These are phyloP conservation scores for Glycine soja DNA, from an alignment of 306 rosid genomes.

Conservation along the genomic window DNA sequence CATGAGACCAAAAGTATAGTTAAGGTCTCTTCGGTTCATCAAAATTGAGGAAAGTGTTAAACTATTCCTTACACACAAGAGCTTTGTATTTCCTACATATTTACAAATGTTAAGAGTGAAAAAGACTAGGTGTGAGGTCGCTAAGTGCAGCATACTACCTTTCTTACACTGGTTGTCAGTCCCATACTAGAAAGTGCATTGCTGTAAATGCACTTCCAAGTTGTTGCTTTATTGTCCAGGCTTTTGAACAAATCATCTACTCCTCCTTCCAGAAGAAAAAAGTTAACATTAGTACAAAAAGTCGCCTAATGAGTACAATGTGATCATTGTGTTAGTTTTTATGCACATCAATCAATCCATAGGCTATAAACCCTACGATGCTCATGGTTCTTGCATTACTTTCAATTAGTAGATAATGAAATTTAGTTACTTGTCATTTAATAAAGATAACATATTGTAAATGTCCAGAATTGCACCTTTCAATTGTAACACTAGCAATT, in stretches of 20 bases:
- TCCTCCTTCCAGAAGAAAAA: slow-evolving; percentile 54
- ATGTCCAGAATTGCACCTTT: slow-evolving; percentile 60
- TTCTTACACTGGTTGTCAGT: slow-evolving; percentile 86
- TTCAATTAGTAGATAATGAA: background rate
- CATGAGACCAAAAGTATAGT: no score
- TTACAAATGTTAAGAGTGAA: no score
- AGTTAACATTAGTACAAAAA: slow-evolving; percentile 19
- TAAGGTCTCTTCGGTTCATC: no score
- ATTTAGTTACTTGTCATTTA: background rate
- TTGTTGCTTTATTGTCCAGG: slow-evolving; percentile 55
- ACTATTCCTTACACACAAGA: no score
- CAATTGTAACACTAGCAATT: slow-evolving; percentile 61
- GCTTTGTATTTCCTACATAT: no score
- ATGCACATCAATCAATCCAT: slow-evolving; percentile 15
- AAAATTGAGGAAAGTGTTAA: no score
- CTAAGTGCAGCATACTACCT: slow-evolving; percentile 58
- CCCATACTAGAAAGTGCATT: slow-evolving; percentile 74
- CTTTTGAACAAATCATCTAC: slow-evolving; percentile 49
- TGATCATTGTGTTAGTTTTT: slow-evolving; percentile 14
- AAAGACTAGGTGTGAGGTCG: background rate
- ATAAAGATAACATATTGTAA: slow-evolving; percentile 11
- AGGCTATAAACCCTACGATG: background rate
- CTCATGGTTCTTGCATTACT: background rate
- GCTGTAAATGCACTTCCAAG: slow-evolving; percentile 76
- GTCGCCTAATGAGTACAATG: background rate